Percentiles rank a stretch among this genome's conserved stretches.
These are phyloP conservation scores for Melastoma malabathricum DNA, from an alignment of 345 rosid species.

Conservation along the genomic window DNA sequence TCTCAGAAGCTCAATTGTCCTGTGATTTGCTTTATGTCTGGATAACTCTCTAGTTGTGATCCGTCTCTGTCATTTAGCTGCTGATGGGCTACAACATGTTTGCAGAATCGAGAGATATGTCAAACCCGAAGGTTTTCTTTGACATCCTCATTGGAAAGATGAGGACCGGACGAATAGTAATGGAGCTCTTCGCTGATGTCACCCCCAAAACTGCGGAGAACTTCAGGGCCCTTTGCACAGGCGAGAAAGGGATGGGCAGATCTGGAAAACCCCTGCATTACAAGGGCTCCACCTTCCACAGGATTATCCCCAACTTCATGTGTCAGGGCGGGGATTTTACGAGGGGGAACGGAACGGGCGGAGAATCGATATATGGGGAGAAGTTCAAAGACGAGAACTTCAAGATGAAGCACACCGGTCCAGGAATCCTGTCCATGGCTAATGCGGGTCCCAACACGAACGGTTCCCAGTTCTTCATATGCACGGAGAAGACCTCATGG, in stretches of 20 bases:
- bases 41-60: no score
- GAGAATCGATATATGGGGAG: slow-evolving; percentile 61
- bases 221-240: slow-evolving; percentile 69
- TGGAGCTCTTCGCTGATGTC: slow-evolving; percentile 68
- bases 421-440: slow-evolving; percentile 72
- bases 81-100: background rate
- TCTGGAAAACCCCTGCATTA: slow-evolving; percentile 52
- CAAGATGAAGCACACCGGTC: slow-evolving; percentile 55
- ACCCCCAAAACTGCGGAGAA: slow-evolving; percentile 70
- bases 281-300: slow-evolving; percentile 74
- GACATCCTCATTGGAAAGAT: slow-evolving; percentile 54
- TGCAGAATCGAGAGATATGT: slow-evolving; percentile 15
- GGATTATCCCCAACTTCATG: slow-evolving; percentile 81
- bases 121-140: slow-evolving; percentile 68
- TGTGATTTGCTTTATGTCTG: no score
- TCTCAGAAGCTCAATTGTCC: no score
- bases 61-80: no score
- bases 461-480: slow-evolving; percentile 88
- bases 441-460: slow-evolving; percentile 64
- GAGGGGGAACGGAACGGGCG: slow-evolving; percentile 80
- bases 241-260: slow-evolving; percentile 59
- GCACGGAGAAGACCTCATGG: slow-evolving; percentile 63
- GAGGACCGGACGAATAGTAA: slow-evolving; percentile 55
- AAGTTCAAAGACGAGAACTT: slow-evolving; percentile 78
- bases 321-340: slow-evolving; percentile 93